phyloP scores from a whole-genome alignment of 331 rosid genomes.

The Pyrus hybrid region DNA sequence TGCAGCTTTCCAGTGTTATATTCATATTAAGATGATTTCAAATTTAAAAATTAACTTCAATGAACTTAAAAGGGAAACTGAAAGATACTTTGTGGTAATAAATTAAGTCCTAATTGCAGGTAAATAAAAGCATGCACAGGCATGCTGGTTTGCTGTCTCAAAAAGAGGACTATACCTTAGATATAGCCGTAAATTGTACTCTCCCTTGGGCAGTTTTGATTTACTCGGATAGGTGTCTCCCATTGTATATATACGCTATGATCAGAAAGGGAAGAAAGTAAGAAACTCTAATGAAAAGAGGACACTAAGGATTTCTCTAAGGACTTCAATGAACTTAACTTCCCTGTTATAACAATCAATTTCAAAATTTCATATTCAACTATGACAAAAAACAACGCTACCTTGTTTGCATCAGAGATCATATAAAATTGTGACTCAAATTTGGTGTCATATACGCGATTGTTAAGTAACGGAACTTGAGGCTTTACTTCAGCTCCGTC shows the following conservation, averaged over 20 bases:
- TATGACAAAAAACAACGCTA: constrained; percentile 12
- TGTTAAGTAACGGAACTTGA: constrained; percentile 64
- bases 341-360: neutral
- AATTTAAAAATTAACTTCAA: neutral
- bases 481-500: constrained; percentile 81
- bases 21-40: neutral
- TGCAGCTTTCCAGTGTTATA: neutral
- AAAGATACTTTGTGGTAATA: neutral
- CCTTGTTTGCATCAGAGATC: constrained; percentile 81
- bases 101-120: neutral
- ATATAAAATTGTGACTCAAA: constrained; percentile 87
- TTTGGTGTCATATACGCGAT: constrained; percentile 75
- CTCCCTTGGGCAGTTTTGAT: constrained; percentile 83
- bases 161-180: constrained; percentile 50
- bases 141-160: constrained; percentile 7
- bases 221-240: constrained; percentile 77
- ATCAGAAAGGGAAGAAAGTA: constrained; percentile 10
- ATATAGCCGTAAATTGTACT: constrained; percentile 64
- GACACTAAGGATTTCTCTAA: neutral
- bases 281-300: neutral
- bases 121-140: neutral
- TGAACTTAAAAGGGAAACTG: neutral
- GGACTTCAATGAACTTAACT: neutral
- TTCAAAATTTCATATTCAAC: neutral
- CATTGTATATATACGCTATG: constrained; percentile 58